These are phyloP conservation scores for Lactifluus piperatus DNA, from an alignment of 768 basidiomycete genomes.

Conservation along the genomic window DNA sequence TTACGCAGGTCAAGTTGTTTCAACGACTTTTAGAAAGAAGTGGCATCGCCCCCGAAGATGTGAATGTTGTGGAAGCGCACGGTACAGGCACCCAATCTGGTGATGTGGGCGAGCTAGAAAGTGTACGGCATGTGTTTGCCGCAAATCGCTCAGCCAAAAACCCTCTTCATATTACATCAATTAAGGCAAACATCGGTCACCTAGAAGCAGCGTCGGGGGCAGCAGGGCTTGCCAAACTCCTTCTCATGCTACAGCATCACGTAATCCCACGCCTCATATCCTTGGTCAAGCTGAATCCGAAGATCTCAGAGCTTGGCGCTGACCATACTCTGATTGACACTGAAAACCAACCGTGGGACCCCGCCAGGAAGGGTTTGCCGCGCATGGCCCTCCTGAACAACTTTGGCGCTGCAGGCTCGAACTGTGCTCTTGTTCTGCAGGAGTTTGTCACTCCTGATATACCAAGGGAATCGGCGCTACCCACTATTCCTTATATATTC, in stretches of 20 bases:
- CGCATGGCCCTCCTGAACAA: constrained; percentile 61
- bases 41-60: constrained; percentile 35
- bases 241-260: constrained; percentile 54
- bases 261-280: constrained; percentile 56
- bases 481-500: constrained; percentile 33
- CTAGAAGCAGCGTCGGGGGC: constrained; percentile 69
- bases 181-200: constrained; percentile 71
- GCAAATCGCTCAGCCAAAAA: constrained; percentile 34
- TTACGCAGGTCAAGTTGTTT: constrained; percentile 54
- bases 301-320: constrained; percentile 37
- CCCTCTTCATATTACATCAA: constrained; percentile 55
- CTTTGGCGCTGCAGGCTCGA: constrained; percentile 70
- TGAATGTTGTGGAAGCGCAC: constrained; percentile 66
- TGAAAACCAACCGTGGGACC: constrained; percentile 34
- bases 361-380: constrained; percentile 27
- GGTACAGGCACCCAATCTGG: constrained; percentile 65
- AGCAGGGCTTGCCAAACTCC: constrained; percentile 58
- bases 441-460: constrained; percentile 28
- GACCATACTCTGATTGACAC: constrained; percentile 46
- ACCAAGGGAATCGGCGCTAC: not conserved
- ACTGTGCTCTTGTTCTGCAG: constrained; percentile 52
- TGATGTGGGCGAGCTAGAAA: constrained; percentile 56
- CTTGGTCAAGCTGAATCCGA: constrained; percentile 46
- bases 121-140: constrained; percentile 49
- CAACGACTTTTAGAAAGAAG: constrained; percentile 37